phyloP scores from a whole-genome alignment of 2,329 filamentous ascomycete species.

The Bipolaris oryzae region DNA sequence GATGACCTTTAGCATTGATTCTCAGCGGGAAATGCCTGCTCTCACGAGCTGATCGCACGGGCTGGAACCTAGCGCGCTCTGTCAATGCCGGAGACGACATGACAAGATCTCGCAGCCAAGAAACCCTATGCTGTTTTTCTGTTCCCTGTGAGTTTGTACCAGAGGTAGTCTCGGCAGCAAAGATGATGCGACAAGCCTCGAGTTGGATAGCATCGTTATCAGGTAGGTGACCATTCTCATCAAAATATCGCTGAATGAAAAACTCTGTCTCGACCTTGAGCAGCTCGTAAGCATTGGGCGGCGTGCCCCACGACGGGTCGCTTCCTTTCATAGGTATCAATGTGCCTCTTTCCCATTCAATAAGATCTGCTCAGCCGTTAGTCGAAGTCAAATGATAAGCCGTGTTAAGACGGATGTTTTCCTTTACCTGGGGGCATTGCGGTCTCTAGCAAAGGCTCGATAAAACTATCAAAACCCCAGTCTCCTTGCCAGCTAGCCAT shows the following conservation, averaged over 20 bases:
- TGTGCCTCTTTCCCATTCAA: conserved; percentile 28
- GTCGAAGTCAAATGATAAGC: not conserved
- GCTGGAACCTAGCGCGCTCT: conserved; percentile 28
- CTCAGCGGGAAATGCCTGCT: conserved; percentile 20
- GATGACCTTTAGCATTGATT: conserved; percentile 23
- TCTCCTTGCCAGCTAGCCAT: conserved; percentile 38
- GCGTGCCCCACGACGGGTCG: conserved; percentile 27
- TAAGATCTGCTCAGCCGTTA: conserved; percentile 21
- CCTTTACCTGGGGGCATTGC: conserved; percentile 31
- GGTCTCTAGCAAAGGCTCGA: conserved; percentile 21
- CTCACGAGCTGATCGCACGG: conserved; percentile 24
- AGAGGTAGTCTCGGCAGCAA: conserved; percentile 26
- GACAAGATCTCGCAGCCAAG: conserved; percentile 35
- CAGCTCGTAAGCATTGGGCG: conserved; percentile 34
- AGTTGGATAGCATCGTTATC: conserved; percentile 31
- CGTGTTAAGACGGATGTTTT: too few relatives aligned
- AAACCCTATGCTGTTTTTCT: conserved; percentile 11
- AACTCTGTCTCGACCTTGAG: conserved; percentile 34
- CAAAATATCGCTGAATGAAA: conserved; percentile 31
- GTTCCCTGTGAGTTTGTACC: not conserved
- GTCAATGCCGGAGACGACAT: conserved; percentile 29
- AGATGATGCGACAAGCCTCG: conserved; percentile 38
- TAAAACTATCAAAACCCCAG: conserved; percentile 30
- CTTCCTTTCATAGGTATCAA: conserved; percentile 31
- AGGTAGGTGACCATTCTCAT: conserved; percentile 26